Evolutionary conservation across 371 early-diverging fungal genomes (phyloP).

Genomic region (Actinomortierella ambigua): DNA sequence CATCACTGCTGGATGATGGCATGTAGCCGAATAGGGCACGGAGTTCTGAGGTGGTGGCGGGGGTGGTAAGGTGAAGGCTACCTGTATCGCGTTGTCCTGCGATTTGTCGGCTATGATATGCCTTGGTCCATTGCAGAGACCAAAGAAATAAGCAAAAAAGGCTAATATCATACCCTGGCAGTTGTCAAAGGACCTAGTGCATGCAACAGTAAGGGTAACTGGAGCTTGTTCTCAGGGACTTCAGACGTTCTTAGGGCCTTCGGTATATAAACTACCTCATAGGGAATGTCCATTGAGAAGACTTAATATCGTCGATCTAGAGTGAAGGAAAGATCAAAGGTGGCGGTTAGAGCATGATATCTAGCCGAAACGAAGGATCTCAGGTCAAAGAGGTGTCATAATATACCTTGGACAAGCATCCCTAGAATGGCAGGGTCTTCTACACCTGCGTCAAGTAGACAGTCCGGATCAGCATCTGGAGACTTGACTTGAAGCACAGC

Average conservation of each 20-base stretch:
- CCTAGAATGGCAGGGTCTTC: conserved; percentile 13
- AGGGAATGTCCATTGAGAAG: conserved; percentile 9
- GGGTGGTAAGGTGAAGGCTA: too few species aligned
- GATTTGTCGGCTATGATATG: too few species aligned
- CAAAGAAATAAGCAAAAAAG: not conserved
- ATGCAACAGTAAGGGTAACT: conserved; percentile 15
- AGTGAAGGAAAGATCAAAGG: conserved; percentile 1
- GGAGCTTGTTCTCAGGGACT: conserved; percentile 7
- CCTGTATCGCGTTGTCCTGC: too few species aligned
- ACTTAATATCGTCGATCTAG: conserved; percentile 15
- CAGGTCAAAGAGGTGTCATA: not conserved
- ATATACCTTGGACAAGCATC: conserved; percentile 15
- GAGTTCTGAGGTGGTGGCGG: too few species aligned
- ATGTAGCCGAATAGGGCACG: too few species aligned
- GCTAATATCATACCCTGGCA: conserved; percentile 6
- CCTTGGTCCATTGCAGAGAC: too few species aligned
- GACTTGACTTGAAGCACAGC: conserved; percentile 8
- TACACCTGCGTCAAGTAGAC: conserved; percentile 10
- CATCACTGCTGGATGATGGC: too few species aligned
- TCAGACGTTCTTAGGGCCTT: conserved; percentile 10
- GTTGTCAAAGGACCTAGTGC: conserved; percentile 17
- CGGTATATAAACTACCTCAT: conserved; percentile 14
- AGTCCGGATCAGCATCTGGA: conserved; percentile 15
- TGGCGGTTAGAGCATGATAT: not conserved
- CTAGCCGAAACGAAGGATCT: not conserved